Percentiles rank a stretch among this genome's conserved stretches.
These are phyloP conservation scores for Yarrowia osloensis DNA, from an alignment of 805 yeast genomes.

Conservation along the genomic window DNA sequence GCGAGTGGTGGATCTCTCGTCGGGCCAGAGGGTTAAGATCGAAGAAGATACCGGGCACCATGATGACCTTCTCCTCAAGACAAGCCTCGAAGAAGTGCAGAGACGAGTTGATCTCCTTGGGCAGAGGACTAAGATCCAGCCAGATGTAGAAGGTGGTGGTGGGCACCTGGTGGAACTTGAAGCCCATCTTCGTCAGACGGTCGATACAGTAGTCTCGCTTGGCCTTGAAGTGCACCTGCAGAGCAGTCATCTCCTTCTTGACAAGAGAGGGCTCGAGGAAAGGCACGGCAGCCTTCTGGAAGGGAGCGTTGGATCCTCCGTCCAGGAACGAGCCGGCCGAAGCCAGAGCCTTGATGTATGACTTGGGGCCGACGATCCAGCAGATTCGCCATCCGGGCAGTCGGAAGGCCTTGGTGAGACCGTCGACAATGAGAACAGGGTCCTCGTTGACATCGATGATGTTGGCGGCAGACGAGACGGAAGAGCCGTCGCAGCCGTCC, in stretches of 20 bases:
- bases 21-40: conserved; percentile 57
- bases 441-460: conserved; percentile 58
- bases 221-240: conserved; percentile 57
- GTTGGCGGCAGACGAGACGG: conserved; percentile 53
- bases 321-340: conserved; percentile 63
- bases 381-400: conserved; percentile 67
- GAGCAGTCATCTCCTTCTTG: conserved; percentile 56
- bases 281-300: conserved; percentile 60
- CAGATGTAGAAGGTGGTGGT: conserved; percentile 62
- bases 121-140: conserved; percentile 58
- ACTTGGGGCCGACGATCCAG: conserved; percentile 65
- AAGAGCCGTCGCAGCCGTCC: conserved; percentile 56
- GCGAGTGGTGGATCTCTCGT: conserved; percentile 54
- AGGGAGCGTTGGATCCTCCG: conserved; percentile 63
- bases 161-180: conserved; percentile 53
- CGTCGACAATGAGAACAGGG: conserved; percentile 61
- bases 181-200: conserved; percentile 56
- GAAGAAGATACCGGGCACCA: conserved; percentile 65
- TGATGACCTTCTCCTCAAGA: conserved; percentile 58
- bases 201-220: conserved; percentile 58
- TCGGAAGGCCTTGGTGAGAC: conserved; percentile 61
- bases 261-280: conserved; percentile 55
- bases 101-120: conserved; percentile 58
- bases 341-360: conserved; percentile 55
- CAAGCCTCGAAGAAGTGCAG: conserved; percentile 66